A percentile compares a stretch with the other conserved stretches of the same genome.
Evolutionary conservation across 345 rosid species (phyloP).

Genomic region (Eutrema heterophyllum): DNA sequence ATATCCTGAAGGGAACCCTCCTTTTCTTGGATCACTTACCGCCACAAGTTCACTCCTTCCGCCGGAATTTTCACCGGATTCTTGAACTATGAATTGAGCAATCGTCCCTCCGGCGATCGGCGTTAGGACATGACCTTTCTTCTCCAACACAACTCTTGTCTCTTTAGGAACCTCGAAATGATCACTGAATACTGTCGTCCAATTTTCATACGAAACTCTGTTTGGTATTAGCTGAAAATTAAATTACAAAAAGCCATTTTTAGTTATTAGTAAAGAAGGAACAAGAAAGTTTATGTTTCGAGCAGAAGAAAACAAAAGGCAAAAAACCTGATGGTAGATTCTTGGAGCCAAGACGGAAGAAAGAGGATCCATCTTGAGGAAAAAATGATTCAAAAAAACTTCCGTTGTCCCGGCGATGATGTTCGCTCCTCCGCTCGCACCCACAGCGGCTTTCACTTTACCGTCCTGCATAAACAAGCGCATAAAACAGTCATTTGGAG

Average conservation of each 20-base stretch:
- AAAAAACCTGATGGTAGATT: conserved; percentile 53
- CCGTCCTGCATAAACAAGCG: conserved; percentile 31
- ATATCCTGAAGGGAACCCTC: conserved; percentile 58
- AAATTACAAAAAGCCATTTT: background rate
- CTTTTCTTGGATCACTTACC: conserved; percentile 65
- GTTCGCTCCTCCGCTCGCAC: conserved; percentile 61
- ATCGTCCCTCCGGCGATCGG: conserved; percentile 41
- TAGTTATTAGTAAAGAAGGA: background rate
- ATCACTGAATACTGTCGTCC: conserved; percentile 46
- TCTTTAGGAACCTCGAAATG: conserved; percentile 42
- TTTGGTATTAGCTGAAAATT: conserved; percentile 46
- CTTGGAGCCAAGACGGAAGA: conserved; percentile 56
- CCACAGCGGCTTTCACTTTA: conserved; percentile 48
- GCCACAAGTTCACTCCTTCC: conserved; percentile 36
- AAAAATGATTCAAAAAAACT: conserved; percentile 55
- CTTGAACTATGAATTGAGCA: conserved; percentile 46
- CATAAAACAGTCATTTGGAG: background rate
- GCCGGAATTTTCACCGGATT: conserved; percentile 15
- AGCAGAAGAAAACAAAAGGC: background rate
- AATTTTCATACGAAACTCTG: conserved; percentile 42
- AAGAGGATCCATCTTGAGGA: conserved; percentile 49
- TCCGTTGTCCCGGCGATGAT: conserved; percentile 50
- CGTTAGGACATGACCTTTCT: conserved; percentile 45
- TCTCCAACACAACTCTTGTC: conserved; percentile 34
- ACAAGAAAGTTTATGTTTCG: background rate